Conservation (phyloP, 164 flowering plant species). For the Nymphaea colorata region DNA sequence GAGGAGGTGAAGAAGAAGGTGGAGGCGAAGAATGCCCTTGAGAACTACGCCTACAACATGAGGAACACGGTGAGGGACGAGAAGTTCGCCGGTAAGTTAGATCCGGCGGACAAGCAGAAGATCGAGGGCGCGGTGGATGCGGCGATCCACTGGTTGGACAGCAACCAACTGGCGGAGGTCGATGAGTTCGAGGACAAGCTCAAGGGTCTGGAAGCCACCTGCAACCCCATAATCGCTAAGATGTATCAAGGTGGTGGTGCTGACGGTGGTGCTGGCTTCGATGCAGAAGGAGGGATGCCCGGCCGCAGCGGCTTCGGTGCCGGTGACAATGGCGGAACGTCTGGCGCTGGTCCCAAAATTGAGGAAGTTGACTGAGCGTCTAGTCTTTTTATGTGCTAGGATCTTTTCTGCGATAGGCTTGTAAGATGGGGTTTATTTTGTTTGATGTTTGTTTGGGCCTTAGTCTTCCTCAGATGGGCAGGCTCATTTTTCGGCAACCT, state of each 20-base stretch:
- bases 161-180: slow-evolving; percentile 12
- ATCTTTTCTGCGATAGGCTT: too few relatives aligned
- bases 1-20: slow-evolving; percentile 36
- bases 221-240: slow-evolving; percentile 14
- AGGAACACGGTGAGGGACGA: slow-evolving; percentile 31
- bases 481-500: too few relatives aligned
- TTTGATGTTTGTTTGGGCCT: too few relatives aligned
- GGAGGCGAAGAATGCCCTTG: slow-evolving; percentile 24
- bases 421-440: too few relatives aligned
- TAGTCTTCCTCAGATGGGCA: too few relatives aligned
- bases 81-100: slow-evolving; percentile 21
- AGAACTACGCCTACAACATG: slow-evolving; percentile 29
- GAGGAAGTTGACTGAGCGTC: slow-evolving; percentile 13
- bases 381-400: too few relatives aligned
- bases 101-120: slow-evolving; percentile 13
- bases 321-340: background rate
- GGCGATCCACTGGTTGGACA: slow-evolving; percentile 14
- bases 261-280: background rate
- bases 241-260: slow-evolving; percentile 15
- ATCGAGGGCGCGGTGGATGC: slow-evolving; percentile 13
- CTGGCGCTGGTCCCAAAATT: slow-evolving; percentile 21
- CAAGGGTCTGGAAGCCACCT: slow-evolving; percentile 13
- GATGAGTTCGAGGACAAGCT: slow-evolving; percentile 14
- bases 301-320: slow-evolving; percentile 1
- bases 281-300: slow-evolving; percentile 14